Base-by-base conservation (phyloP, 345 rosid genomes). In the Linum usitatissimum region DNA sequence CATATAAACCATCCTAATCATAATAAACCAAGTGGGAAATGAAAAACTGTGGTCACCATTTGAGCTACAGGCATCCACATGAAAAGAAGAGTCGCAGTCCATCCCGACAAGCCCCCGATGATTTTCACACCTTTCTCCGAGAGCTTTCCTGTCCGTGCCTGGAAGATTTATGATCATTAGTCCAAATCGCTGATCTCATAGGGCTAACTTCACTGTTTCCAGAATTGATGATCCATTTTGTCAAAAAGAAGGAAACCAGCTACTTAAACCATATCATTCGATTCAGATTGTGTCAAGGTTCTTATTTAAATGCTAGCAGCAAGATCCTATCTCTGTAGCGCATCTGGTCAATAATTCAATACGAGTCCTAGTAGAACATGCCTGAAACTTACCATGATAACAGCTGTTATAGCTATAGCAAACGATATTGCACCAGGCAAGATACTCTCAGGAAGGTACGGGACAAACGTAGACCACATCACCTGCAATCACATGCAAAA, bases 31-130 rank as follows among this genome's bases (percentile, higher is more conserved):
- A 61, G n/a, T 6, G 14, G 31, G 10, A 53, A 15, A 48, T 5
- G 56, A 59, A 63, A 19, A 5, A 36, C 7, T 42, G 55, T 34
- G 21, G 64, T 65, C 69, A 91, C 98, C 98, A 86, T 83, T 68
- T 88, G 96, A 2, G 95, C 71, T 62, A 91, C 87, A 55, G 95
- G 92, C 95, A 91, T 91, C 95, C 96, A 88, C 98, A 91, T 91
- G 81, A 91, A 91, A 66, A 91, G 88, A 70, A 91, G 84, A 17
- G 98, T 91, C 7, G 98, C 93, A 30, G 96, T 85, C 98, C 96
- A 91, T 71, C 98, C 98, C 71, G 93, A 85, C 78, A 85, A 53
- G 58, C 78, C 79, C 55, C 83, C 85, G 4, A 91, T 70, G 62
- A 91, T 79, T 72, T 72, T 83, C 64, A 76, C 84, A 61, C 83